Base-by-base conservation (phyloP, 1,284 basidiomycete species). In the Salmacisia buchloeana region DNA sequence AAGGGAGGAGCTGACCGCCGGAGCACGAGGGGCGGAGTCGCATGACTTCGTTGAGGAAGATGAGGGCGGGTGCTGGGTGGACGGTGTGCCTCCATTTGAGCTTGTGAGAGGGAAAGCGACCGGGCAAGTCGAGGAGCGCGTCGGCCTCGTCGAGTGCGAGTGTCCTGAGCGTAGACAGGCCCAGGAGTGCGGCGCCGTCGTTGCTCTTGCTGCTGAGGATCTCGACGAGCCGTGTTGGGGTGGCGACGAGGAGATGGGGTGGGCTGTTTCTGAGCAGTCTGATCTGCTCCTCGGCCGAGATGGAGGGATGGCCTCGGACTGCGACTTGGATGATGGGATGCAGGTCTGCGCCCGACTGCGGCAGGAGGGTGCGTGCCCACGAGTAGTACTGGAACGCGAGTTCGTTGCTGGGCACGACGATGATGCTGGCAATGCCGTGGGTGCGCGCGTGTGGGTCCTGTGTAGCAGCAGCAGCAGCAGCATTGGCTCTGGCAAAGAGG, bases 101-200 rank as follows among this genome's bases (percentile, higher is more conserved):
- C 62, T 74, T 75, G 52, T 70, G 63, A 10, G 70, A 69, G 1
- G 77, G 76, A 41, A 78, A 77, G 34, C 73, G 68, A 1, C 72
- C 71, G 7, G 77, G 77, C 13, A 79, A 69, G 34, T 74, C 69
- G 4, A 79, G 68, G 31, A 79, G 60, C 3, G 71, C 74, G 60
- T 79, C 77, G 0, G 69, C 75, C 64, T 79, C 77, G 49, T 79
- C 77, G 23, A 77, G 58, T 10, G 73, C 76, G 2, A 79, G 64
- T 23, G 76, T 76, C 7, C 69, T 63, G 31, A 77, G 59, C 10
- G 71, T 73, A 10, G 61, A 61, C 2, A 79, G 31, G n/a, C 75
- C 72, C 2, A 79, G 69, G 2, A 75, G 58, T n/a, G 62, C 36
- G 12, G 65, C 60, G 31, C 70, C 72, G 21, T 69, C 69, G 1